A percentile compares a stretch with the other conserved stretches of the same genome.
Conservation (phyloP, 768 basidiomycete genomes). For the Tulasnella sp. region DNA sequence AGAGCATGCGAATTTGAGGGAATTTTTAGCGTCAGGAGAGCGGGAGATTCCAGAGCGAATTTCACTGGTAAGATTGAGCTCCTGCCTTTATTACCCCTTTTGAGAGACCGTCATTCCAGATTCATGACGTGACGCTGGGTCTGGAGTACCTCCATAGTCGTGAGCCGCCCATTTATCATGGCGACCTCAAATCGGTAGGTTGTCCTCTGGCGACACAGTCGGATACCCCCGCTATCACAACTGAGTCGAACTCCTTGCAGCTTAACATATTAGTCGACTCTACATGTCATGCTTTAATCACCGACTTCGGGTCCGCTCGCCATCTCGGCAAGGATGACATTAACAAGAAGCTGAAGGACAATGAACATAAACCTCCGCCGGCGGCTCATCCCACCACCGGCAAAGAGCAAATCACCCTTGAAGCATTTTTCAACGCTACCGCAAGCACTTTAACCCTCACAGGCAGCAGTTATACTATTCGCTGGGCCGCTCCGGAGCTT, state of each 20-base stretch:
- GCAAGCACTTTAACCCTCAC: not conserved
- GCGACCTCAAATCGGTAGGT: slow-evolving; percentile 1
- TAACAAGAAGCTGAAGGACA: not conserved
- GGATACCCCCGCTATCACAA: not conserved
- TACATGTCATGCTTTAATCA: not conserved
- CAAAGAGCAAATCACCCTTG: not conserved
- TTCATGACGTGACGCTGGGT: not conserved
- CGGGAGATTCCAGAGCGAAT: not conserved
- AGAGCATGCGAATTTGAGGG: not conserved
- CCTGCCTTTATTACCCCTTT: not conserved
- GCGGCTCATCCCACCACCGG: not conserved
- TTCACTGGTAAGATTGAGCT: not conserved
- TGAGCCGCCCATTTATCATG: not conserved
- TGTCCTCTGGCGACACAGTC: not conserved
- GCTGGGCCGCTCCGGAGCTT: not conserved
- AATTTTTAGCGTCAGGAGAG: not conserved
- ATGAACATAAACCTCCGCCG: not conserved
- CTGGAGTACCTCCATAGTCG: not conserved
- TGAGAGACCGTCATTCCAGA: not conserved
- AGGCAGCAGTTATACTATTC: not conserved
- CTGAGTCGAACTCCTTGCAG: not conserved
- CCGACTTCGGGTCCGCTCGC: not conserved
- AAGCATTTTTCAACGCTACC: not conserved
- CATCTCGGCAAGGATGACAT: not conserved
- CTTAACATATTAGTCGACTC: not conserved